Conservation (phyloP, 176 grass and related monocot species). For the Elaeis guineensis region DNA sequence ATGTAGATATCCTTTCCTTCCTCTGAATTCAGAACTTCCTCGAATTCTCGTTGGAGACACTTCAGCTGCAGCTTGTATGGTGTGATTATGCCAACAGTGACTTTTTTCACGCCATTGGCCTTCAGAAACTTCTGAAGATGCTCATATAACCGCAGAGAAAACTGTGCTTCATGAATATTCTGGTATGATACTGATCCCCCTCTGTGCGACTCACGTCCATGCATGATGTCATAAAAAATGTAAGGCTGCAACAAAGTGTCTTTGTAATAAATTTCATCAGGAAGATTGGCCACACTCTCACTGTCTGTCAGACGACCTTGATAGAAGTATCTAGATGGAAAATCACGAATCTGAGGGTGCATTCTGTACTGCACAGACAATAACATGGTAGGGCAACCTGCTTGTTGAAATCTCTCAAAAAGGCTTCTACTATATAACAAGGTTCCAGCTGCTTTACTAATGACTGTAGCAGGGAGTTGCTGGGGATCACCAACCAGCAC, state of each 20-base stretch:
- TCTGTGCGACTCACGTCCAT: conserved; percentile 91
- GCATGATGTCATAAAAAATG: conserved; percentile 81
- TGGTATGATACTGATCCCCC: conserved; percentile 84
- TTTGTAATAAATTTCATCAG: conserved; percentile 73
- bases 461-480: conserved; percentile 97
- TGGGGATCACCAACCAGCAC: conserved; percentile 97
- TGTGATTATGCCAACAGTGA: conserved; percentile 95
- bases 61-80: conserved; percentile 98
- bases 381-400: conserved; percentile 90
- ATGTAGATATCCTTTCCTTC: conserved; percentile 99
- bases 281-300: conserved; percentile 64
- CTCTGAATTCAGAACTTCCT: conserved; percentile 66
- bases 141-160: conserved; percentile 62
- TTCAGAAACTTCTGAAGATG: conserved; percentile 80
- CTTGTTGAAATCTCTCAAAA: conserved; percentile 97
- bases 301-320: conserved; percentile 88
- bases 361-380: conserved; percentile 96
- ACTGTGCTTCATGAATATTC: conserved; percentile 96
- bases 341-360: conserved; percentile 98
- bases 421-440: conserved; percentile 95
- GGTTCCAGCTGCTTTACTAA: conserved; percentile 98
- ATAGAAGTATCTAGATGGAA: conserved; percentile 97
- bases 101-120: conserved; percentile 80
- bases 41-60: conserved; percentile 91
- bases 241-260: conserved; percentile 78